Percentiles rank a stretch among this genome's conserved stretches.
Evolutionary conservation across 2,329 filamentous ascomycete genomes (phyloP).

Genomic region (Diplodia intermedia): DNA sequence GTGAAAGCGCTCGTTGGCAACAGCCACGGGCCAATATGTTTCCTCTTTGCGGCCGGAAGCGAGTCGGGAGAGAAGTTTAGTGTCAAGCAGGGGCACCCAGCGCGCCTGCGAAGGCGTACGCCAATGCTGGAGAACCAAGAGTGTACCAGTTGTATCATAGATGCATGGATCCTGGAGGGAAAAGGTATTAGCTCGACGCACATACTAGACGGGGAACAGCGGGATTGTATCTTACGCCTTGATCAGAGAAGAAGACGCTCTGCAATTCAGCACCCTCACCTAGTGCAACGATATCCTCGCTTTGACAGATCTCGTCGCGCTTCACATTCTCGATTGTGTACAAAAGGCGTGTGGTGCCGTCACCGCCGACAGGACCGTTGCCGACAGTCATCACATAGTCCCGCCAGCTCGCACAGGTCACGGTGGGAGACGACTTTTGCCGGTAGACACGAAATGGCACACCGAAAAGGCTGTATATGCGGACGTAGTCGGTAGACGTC

Average conservation of each 20-base stretch:
- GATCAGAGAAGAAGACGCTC: conserved; percentile 89
- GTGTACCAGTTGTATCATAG: conserved; percentile 89
- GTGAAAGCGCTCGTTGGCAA: conserved; percentile 90
- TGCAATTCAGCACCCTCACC: conserved; percentile 75
- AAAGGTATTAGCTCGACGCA: conserved; percentile 27
- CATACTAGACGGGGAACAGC: neutral
- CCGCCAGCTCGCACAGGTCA: conserved; percentile 91
- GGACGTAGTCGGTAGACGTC: conserved; percentile 85
- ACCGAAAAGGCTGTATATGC: conserved; percentile 91
- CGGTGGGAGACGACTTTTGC: conserved; percentile 86
- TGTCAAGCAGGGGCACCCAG: conserved; percentile 94
- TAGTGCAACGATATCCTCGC: conserved; percentile 87
- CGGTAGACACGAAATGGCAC: conserved; percentile 88
- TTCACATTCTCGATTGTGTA: conserved; percentile 97
- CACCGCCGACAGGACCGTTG: conserved; percentile 82
- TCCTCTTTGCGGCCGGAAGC: conserved; percentile 86
- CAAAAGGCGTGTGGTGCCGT: conserved; percentile 77
- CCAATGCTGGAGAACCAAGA: conserved; percentile 91
- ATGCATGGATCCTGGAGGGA: conserved; percentile 81
- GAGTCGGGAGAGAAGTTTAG: conserved; percentile 79
- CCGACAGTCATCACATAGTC: conserved; percentile 97
- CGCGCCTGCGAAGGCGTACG: conserved; percentile 80
- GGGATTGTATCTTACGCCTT: conserved; percentile 68
- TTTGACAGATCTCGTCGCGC: conserved; percentile 91
- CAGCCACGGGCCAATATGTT: conserved; percentile 92